Percentiles rank a stretch among this genome's conserved stretches.
Evolutionary conservation across 2,329 filamentous ascomycete genomes (phyloP).

Genomic region (Botrytis byssoidea): DNA sequence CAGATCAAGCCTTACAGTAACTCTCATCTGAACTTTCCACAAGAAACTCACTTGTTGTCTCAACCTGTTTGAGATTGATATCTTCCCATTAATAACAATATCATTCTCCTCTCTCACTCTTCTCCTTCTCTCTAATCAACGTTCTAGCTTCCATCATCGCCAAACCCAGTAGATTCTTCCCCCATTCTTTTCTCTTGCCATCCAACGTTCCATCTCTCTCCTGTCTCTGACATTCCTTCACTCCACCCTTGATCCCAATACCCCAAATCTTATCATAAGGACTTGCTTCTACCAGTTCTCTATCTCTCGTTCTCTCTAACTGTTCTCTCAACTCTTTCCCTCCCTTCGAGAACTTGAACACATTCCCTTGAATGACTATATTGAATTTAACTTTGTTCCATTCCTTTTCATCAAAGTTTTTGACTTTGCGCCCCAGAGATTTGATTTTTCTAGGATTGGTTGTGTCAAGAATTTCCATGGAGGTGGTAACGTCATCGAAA

Average conservation of each 20-base stretch:
- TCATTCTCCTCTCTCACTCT: not conserved
- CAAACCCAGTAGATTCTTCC: not conserved
- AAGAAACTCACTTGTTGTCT: not conserved
- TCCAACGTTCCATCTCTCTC: not conserved
- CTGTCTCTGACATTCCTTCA: not conserved
- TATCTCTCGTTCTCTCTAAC: not conserved
- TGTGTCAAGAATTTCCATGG: not conserved
- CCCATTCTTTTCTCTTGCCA: not conserved
- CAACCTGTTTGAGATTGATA: not conserved
- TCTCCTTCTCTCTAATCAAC: not conserved
- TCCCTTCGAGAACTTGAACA: slow-evolving; percentile 6
- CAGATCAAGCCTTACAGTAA: not conserved
- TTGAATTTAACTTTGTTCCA: slow-evolving; percentile 1
- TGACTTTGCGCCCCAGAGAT: not conserved
- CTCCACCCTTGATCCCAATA: not conserved
- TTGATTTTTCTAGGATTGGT: not conserved
- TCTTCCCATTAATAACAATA: not conserved
- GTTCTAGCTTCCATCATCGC: slow-evolving; percentile 6
- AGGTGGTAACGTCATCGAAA: not conserved
- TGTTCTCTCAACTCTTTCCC: not conserved
- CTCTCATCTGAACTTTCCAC: not conserved
- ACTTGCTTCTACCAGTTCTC: slow-evolving; percentile 14
- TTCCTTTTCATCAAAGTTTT: not conserved
- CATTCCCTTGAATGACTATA: not conserved
- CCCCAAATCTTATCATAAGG: slow-evolving; percentile 10